Base-by-base conservation (phyloP, 164 flowering plant genomes). In the Protea cynaroides region DNA sequence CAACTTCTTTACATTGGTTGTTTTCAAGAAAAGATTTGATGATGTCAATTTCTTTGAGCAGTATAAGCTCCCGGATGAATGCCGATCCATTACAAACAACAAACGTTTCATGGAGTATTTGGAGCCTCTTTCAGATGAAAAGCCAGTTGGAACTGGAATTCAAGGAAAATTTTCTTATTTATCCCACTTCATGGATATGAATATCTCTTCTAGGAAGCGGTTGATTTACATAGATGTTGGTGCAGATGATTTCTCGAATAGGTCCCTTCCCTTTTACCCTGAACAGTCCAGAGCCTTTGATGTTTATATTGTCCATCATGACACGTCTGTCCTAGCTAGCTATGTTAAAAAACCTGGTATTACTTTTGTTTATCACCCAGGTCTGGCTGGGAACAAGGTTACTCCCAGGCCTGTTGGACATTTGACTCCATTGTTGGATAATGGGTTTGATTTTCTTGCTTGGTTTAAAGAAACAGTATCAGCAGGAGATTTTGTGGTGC, bases 311-410 rank as follows among this genome's bases (percentile, higher is more conserved):
- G 79, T 92, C 24, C 88, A 92, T 47, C 91, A 90, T 63, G 75
- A 88, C 64, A 69, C 81, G 0, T 76, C 88, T n/a, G 73, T 73
- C 17, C 75, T 90, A 52, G 63, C 88, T 3, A 79, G 92, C 14
- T 84, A 77, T 75, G 87, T 86, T 19, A 82, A 76, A 40, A 81
- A 75, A 56, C 91, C 96, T 8, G 93, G 92, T 29, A 72, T 83
- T 57, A 88, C 83, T 68, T 90, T 88, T 69, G 81, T 92, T 47
- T 89, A 89, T 64, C 79, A 89, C 65, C 95, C 96, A 0, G 83
- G 68, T n/a, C 77, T 89, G 21, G 72, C 84, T 15, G 89, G 83
- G 40, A 74, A 50, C 1, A 53, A 62, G 57, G 63, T 46, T 23
- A 24, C 55, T 14, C 71, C 63, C 1, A 58, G 40, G 29, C 54